Evolutionary conservation across 2,329 filamentous ascomycete species (phyloP).

Genomic region (Fusarium paranaense): DNA sequence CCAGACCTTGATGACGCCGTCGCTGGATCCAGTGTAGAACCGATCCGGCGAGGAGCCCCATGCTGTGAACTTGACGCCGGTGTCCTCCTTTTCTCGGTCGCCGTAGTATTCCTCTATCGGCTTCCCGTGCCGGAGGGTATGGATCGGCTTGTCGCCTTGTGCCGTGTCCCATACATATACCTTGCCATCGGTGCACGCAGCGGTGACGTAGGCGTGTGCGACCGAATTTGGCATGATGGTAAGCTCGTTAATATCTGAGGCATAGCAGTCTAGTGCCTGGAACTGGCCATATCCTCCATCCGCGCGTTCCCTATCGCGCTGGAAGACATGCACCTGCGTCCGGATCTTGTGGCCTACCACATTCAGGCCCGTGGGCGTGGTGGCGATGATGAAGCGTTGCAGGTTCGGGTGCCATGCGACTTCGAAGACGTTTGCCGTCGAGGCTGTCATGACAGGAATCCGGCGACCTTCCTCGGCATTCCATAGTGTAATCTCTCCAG

Average conservation of each 20-base stretch:
- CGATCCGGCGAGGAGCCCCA: slow-evolving; percentile 69
- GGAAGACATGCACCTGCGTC: slow-evolving; percentile 70
- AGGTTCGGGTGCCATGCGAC: slow-evolving; percentile 71
- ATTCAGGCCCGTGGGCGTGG: slow-evolving; percentile 60
- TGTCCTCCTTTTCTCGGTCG: slow-evolving; percentile 66
- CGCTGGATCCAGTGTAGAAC: slow-evolving; percentile 73
- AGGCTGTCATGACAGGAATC: slow-evolving; percentile 62
- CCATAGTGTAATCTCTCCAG: slow-evolving; percentile 72
- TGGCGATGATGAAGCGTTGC: slow-evolving; percentile 67
- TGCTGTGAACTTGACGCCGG: slow-evolving; percentile 72
- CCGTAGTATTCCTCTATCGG: slow-evolving; percentile 54
- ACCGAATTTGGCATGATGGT: slow-evolving; percentile 67
- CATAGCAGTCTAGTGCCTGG: slow-evolving; percentile 69
- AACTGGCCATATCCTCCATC: slow-evolving; percentile 55
- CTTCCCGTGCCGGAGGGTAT: slow-evolving; percentile 65
- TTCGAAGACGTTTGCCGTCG: slow-evolving; percentile 72
- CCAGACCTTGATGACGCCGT: slow-evolving; percentile 73
- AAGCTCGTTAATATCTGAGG: slow-evolving; percentile 72
- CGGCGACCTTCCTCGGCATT: slow-evolving; percentile 58
- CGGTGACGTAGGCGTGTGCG: slow-evolving; percentile 65
- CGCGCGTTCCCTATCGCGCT: slow-evolving; percentile 40
- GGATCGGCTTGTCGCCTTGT: slow-evolving; percentile 65
- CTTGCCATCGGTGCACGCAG: slow-evolving; percentile 70
- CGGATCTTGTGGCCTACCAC: slow-evolving; percentile 57
- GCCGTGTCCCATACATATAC: slow-evolving; percentile 74